phyloP scores from a whole-genome alignment of 208 protist genomes.

The Phytomonas francai region DNA sequence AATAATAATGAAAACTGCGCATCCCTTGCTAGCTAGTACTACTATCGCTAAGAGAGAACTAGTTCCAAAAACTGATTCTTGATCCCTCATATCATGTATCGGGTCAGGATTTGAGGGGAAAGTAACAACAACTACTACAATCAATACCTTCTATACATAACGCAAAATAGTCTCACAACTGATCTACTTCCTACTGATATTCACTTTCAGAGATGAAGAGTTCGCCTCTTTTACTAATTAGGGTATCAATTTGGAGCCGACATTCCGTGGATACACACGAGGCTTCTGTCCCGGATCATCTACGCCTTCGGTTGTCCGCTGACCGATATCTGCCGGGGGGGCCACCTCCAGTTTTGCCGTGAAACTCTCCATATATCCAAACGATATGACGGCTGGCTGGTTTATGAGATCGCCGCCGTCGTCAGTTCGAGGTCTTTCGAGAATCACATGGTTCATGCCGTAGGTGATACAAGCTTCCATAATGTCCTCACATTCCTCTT shows the following conservation, averaged over 20 bases:
- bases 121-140: constrained; percentile 10
- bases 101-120: not conserved
- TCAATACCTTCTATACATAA: constrained; percentile 2
- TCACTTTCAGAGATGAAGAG: not conserved
- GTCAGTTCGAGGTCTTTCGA: constrained; percentile 74
- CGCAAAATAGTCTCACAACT: not conserved
- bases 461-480: constrained; percentile 88
- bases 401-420: constrained; percentile 86
- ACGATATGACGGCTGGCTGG: constrained; percentile 79
- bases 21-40: not conserved
- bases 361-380: constrained; percentile 86
- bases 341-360: constrained; percentile 77
- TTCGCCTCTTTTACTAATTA: constrained; percentile 14
- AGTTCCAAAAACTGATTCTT: not conserved
- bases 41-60: not conserved
- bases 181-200: not conserved
- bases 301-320: constrained; percentile 75
- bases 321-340: constrained; percentile 76
- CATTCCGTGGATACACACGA: constrained; percentile 73
- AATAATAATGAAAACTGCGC: not conserved
- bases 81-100: not conserved
- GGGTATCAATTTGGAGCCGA: constrained; percentile 85
- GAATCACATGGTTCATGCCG: constrained; percentile 84
- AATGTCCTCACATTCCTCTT: constrained; percentile 87
- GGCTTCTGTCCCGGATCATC: constrained; percentile 87